A percentile compares a stretch with the other conserved stretches of the same genome.
Evolutionary conservation across 2,329 filamentous ascomycete species (phyloP).

Genomic region (Apiospora pterosperma): DNA sequence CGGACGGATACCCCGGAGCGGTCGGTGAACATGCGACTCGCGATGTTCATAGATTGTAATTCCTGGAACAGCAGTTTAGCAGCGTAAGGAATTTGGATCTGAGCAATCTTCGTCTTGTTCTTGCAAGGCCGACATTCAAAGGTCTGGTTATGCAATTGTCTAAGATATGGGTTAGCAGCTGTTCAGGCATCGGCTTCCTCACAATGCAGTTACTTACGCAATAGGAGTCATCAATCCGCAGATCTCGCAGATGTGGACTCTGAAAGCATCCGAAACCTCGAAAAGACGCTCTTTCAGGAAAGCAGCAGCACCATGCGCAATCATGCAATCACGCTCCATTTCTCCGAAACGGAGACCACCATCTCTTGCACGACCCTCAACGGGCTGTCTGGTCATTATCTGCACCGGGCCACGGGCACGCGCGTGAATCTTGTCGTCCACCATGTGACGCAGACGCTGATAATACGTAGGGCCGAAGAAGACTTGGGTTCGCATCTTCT

Average conservation of each 20-base stretch:
- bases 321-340: constrained; percentile 99
- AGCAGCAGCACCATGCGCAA: constrained; percentile 94
- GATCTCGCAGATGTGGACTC: constrained; percentile 97
- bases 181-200: background rate
- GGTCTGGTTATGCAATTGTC: constrained; percentile 89
- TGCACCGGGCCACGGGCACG: constrained; percentile 94
- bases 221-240: constrained; percentile 99
- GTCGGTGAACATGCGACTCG: constrained; percentile 93
- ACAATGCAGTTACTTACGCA: constrained; percentile 65
- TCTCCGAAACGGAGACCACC: constrained; percentile 99
- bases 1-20: constrained; percentile 72
- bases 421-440: constrained; percentile 99
- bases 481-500: constrained; percentile 88
- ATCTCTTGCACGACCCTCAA: constrained; percentile 96
- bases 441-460: constrained; percentile 98
- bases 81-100: constrained; percentile 96
- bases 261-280: constrained; percentile 95
- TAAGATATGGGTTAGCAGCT: constrained; percentile 40
- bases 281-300: constrained; percentile 98
- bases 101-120: constrained; percentile 98
- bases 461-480: constrained; percentile 99
- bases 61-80: constrained; percentile 99
- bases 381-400: constrained; percentile 94
- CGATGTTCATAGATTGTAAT: constrained; percentile 97
- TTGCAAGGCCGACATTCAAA: constrained; percentile 98